These are phyloP conservation scores for Artemisia princeps DNA, from an alignment of 140 eudicot species.

Conservation along the genomic window DNA sequence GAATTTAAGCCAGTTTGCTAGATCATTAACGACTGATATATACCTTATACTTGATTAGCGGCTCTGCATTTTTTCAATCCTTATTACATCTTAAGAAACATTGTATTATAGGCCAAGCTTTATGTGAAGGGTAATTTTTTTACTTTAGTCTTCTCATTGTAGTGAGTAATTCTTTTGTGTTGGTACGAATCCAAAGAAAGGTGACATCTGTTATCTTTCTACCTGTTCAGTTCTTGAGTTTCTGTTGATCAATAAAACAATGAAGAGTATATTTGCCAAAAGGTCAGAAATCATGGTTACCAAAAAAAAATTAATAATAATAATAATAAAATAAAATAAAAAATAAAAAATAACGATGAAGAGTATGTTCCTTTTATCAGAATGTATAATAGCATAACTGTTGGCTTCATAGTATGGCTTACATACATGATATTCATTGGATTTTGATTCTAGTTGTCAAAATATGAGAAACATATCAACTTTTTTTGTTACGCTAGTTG, in stretches of 20 bases:
- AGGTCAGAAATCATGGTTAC: too few species aligned
- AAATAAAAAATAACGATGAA: too few species aligned
- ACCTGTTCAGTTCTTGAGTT: not conserved
- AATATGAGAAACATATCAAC: not conserved
- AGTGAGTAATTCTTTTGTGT: not conserved
- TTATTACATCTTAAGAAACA: constrained; percentile 2
- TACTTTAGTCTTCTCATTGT: too few species aligned
- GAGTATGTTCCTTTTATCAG: not conserved
- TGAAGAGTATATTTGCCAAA: too few species aligned
- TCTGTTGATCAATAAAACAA: not conserved
- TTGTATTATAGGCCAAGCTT: not conserved
- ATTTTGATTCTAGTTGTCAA: not conserved
- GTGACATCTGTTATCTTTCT: constrained; percentile 3
- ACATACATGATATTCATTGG: not conserved
- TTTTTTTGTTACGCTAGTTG: constrained; percentile 6
- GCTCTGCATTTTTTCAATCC: not conserved
- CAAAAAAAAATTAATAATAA: too few species aligned
- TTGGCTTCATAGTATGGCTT: not conserved
- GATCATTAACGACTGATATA: not conserved
- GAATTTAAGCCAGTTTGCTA: not conserved
- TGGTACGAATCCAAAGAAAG: not conserved
- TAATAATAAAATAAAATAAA: too few species aligned
- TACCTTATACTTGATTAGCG: not conserved
- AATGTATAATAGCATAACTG: not conserved
- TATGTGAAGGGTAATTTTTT: not conserved